Evolutionary conservation across 2,329 filamentous ascomycete species (phyloP), one percentile per base, ranked within the genome.

Genomic region (Sclerotinia borealis): DNA sequence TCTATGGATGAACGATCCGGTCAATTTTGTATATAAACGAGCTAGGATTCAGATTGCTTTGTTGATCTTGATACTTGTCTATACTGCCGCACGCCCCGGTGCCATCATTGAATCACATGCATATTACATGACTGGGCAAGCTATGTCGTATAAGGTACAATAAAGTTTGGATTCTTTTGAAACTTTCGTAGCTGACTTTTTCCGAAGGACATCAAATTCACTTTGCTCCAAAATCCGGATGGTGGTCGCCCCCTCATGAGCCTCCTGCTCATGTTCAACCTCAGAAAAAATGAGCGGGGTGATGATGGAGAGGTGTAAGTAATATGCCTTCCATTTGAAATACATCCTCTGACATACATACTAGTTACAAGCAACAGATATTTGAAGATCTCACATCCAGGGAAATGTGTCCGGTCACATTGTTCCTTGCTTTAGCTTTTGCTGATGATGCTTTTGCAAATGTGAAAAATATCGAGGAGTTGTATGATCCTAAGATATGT

Each of bases 91-190:
- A 4, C 47, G 22, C 4, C 25, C 47, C 2, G 22, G 22, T n/a
- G 47, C 47, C n/a, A 50, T 50, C 8, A 50, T 27, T n/a, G 47
- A 27, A 19, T 29, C 25, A 15, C 13, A 27, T 17, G 22, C 25
- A 9, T 50, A 50, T 50, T 31, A 31, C 4, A 7, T 27, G 11
- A 27, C 47, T 27, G 17, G 17, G 5, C 22, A 50, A 15, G 22
- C 47, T 27, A 6, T 50, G 25, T 19, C 17, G 15, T 50, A 50
- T 15, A 50, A 50, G 22, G 47, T 50, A 29, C 17, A 2, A 7
- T 1, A 1, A n/a, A n/a, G n/a, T 43, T 4, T 6, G 17, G 1
- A 6, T 2, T 6, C 2, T n/a, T 43, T 1, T 9, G 4, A 6
- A 19, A 4, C 1, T 36, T 19, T 19, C n/a, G 7, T 41, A 41